Base-by-base conservation (phyloP, 106 monocot genomes). In the Acorus calamus region DNA sequence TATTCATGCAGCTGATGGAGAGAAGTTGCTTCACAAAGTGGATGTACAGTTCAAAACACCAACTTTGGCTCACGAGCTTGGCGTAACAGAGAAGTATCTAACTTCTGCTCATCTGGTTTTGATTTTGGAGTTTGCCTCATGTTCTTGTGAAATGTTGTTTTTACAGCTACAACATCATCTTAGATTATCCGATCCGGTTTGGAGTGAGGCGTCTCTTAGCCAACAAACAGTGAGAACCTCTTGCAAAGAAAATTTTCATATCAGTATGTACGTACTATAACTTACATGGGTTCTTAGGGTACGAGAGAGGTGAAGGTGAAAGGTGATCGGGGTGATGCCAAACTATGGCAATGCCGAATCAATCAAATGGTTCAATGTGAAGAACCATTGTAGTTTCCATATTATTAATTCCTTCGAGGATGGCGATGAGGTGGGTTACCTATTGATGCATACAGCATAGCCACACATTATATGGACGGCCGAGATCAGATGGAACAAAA, bases 311-410 rank as follows among this genome's bases (percentile, higher is more conserved):
- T 53, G 67, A 74, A n/a, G n/a, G n/a, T n/a, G n/a, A n/a, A 51
- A 67, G 74, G 71, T 70, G 71, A 78, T 82, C 11, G 82, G 82
- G 7, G 77, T 82, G 50, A 78, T 82, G 82, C 82, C 82, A 28
- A 74, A 78, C 10, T 78, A 71, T 66, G 82, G 82, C 4, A 51
- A 78, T 74, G 70, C 78, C 10, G 71, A 74, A 49, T 74, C 82
- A 13, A 41, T 82, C 28, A 71, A 64, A 11, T 82, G 82, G 82
- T 82, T 80, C 50, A 65, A 80, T 0, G 63, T 74, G 2, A 63
- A 67, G 67, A 60, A 70, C 49, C 75, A 46, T 49, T 80, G 79
- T 47, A 55, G 51, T 8, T 75, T 80, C 49, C 74, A 80, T 50
- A n/a, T 75, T 7, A 13, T 75, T 45, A 80, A 80, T 60, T 80